Percentiles rank a stretch among this genome's conserved stretches.
These are phyloP conservation scores for Termitomyces sp. DNA, from an alignment of 768 basidiomycete species.

Conservation along the genomic window DNA sequence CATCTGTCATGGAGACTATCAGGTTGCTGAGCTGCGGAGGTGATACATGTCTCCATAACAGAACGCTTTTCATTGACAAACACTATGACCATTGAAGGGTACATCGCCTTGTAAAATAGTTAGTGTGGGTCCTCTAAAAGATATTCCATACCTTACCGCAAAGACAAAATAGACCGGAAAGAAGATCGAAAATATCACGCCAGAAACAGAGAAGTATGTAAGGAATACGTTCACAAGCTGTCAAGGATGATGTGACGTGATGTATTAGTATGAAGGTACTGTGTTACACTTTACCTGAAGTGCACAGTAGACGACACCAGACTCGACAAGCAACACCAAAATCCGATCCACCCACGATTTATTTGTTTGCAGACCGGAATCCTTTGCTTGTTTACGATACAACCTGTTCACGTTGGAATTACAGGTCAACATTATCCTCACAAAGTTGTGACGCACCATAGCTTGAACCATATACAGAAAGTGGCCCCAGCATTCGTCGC, in stretches of 20 bases:
- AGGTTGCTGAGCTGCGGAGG: background rate
- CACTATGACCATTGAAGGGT: background rate
- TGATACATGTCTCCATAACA: background rate
- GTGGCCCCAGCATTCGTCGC: background rate
- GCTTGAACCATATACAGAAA: background rate
- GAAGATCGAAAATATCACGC: background rate
- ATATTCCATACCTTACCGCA: background rate
- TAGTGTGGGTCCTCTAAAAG: background rate
- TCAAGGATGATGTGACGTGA: background rate
- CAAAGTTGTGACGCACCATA: background rate
- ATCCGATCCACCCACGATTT: background rate
- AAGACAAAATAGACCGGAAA: slow-evolving; percentile 1
- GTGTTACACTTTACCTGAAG: background rate
- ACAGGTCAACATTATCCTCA: too few relatives aligned
- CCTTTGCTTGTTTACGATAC: background rate
- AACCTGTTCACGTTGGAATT: background rate
- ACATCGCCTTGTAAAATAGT: background rate
- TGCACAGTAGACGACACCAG: background rate
- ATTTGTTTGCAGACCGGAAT: background rate
- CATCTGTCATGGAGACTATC: background rate
- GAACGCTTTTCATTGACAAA: background rate
- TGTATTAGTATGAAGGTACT: background rate
- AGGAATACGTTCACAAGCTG: background rate
- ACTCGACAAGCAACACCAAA: background rate
- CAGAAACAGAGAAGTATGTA: background rate